A percentile compares a stretch with the other conserved stretches of the same genome.
Evolutionary conservation across 2,329 filamentous ascomycete genomes (phyloP).

Genomic region (Fusarium sp.): DNA sequence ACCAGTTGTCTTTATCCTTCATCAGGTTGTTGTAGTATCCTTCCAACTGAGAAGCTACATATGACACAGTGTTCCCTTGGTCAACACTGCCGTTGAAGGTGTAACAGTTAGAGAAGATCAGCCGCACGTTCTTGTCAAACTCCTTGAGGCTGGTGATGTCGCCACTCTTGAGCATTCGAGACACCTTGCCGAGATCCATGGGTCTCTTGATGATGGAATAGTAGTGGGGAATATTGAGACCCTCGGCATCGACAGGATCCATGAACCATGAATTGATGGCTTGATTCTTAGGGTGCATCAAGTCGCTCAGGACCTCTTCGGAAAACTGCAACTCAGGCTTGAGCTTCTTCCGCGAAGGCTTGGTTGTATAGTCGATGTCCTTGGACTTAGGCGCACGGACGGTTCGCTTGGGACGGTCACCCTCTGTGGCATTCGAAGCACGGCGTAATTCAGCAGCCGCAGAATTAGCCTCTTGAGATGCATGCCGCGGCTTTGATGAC

Average conservation of each 20-base stretch:
- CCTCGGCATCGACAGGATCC: constrained; percentile 91
- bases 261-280: constrained; percentile 81
- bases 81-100: constrained; percentile 80
- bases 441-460: constrained; percentile 67
- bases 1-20: constrained; percentile 84
- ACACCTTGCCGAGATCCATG: constrained; percentile 93
- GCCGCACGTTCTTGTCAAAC: constrained; percentile 84
- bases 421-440: constrained; percentile 83
- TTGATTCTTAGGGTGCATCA: constrained; percentile 81
- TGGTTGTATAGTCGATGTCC: constrained; percentile 88
- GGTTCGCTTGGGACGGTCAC: constrained; percentile 88
- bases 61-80: constrained; percentile 78
- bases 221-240: constrained; percentile 93
- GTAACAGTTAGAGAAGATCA: constrained; percentile 92
- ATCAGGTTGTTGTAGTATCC: constrained; percentile 82
- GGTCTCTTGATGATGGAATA: constrained; percentile 95
- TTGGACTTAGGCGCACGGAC: constrained; percentile 93
- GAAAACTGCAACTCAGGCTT: constrained; percentile 93
- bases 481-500: constrained; percentile 37
- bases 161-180: constrained; percentile 80
- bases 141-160: constrained; percentile 88
- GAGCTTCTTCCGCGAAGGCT: constrained; percentile 86
- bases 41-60: constrained; percentile 80
- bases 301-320: constrained; percentile 82
- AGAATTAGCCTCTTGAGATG: constrained; percentile 35